Evolutionary conservation across 495 filamentous ascomycete genomes (phyloP).

Genomic region (Penicillium macrosclerotiorum): DNA sequence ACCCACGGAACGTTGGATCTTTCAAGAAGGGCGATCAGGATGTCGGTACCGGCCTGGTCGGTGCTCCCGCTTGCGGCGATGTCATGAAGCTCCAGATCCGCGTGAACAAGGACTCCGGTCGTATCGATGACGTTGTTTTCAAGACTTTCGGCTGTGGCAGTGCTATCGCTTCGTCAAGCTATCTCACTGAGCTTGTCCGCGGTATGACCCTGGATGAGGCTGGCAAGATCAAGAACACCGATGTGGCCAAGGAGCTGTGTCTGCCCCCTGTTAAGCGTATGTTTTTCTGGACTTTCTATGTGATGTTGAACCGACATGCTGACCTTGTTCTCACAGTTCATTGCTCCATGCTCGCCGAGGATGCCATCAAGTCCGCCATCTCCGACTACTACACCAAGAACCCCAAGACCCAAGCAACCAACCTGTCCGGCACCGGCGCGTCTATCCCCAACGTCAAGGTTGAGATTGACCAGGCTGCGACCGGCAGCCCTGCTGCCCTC

Average conservation of each 20-base stretch:
- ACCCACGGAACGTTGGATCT: conserved; percentile 90
- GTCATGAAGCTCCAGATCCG: conserved; percentile 99
- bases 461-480: conserved; percentile 36
- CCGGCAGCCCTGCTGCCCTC: conserved; percentile 20
- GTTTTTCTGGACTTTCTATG: too few species aligned
- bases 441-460: conserved; percentile 54
- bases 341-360: conserved; percentile 98
- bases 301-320: too few species aligned
- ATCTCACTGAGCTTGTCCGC: conserved; percentile 86
- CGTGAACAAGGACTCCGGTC: conserved; percentile 84
- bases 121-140: conserved; percentile 92
- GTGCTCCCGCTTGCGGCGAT: conserved; percentile 85
- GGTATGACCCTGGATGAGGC: conserved; percentile 98
- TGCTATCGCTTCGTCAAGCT: conserved; percentile 87
- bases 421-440: conserved; percentile 69
- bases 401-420: conserved; percentile 67
- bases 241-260: conserved; percentile 97
- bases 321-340: conserved; percentile 57
- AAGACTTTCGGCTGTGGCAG: conserved; percentile 98
- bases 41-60: conserved; percentile 96
- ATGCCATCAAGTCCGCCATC: conserved; percentile 99
- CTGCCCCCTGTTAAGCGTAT: conserved; percentile 90
- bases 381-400: conserved; percentile 96
- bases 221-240: conserved; percentile 86
- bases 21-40: conserved; percentile 81